phyloP scores from a whole-genome alignment of 169 alveolate species.

The Cardiosporidium cionae region DNA sequence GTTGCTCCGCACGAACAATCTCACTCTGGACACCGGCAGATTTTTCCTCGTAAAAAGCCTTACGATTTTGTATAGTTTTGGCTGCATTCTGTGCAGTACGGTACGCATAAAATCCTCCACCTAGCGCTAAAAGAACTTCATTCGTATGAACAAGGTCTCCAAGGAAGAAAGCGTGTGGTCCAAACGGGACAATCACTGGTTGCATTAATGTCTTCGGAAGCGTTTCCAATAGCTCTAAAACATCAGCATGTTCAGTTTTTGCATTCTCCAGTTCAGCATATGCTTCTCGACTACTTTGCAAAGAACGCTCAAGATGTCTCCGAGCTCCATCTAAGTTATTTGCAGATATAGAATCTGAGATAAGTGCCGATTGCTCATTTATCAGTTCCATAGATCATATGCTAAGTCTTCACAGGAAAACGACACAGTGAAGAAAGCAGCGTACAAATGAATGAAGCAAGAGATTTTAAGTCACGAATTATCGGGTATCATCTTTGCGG shows the following conservation, averaged over 20 bases:
- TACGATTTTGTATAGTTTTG: not conserved
- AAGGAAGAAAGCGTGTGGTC: not conserved
- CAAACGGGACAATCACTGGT: not conserved
- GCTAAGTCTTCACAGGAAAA: too few relatives aligned
- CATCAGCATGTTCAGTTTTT: not conserved
- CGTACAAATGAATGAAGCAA: too few relatives aligned
- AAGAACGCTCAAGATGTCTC: not conserved
- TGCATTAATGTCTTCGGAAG: not conserved
- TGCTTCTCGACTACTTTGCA: not conserved
- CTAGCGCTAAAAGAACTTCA: not conserved
- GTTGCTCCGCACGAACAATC: not conserved
- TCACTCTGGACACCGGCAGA: not conserved
- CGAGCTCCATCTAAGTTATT: not conserved
- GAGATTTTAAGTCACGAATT: too few relatives aligned
- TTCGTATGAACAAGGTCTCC: slow-evolving; percentile 1
- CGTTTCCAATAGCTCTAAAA: not conserved
- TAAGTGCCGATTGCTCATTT: too few relatives aligned
- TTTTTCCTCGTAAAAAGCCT: too few relatives aligned
- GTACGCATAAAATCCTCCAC: not conserved
- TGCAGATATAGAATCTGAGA: too few relatives aligned
- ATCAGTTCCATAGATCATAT: too few relatives aligned
- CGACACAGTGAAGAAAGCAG: too few relatives aligned
- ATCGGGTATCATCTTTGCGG: too few relatives aligned
- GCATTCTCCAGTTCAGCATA: not conserved
- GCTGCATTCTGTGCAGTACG: not conserved